Evolutionary conservation across 163 green algal genomes (phyloP), one percentile per base, ranked within the genome.

Genomic region (Prototheca wickerhamii): DNA sequence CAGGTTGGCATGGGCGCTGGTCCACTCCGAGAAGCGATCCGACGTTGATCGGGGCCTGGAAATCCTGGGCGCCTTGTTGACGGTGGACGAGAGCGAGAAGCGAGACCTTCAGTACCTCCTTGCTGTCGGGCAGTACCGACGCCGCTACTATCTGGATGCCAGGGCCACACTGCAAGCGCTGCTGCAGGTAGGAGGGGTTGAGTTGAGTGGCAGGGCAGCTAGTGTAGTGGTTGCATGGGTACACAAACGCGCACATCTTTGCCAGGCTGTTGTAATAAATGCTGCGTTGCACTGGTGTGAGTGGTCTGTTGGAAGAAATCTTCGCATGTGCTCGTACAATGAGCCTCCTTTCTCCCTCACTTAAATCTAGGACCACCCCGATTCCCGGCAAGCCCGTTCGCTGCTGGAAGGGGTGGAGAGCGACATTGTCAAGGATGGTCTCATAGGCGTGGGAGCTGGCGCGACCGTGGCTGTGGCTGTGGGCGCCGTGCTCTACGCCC

Each of bases 1-100:
- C 40, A 72, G 69, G 28, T 50, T 76, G 28, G n/a, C 69, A 15
- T 77, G 70, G 70, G 59, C 64, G 29, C 62, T 61, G 51, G 70
- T 72, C 37, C 70, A 77, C 58, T 69, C 58, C 15, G 46, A 12
- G 4, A 4, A 51, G 25, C 12, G 20, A 2, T 1, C 17, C 21
- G 59, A 77, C 25, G 32, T 63, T 3, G 40, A 32, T 15, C 58
- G 59, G 3, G 70, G 70, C 20, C 31, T 70, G 2, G 64, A 72
- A 35, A 25, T 77, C 21, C 29, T 53, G 0, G 53, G 68, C 31
- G 70, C 64, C 4, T 7, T 74, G 44, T 33, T 62, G 15, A 20
- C 26, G 12, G 55, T 43, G 4, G 53, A 53, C 2, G 17, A 25
- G 2, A 25, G 44, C 15, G 56, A 61, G 8, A 35, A 62, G 37